Base-by-base conservation (phyloP, 2,329 filamentous ascomycete species). In the Leptodontidium sp. region DNA sequence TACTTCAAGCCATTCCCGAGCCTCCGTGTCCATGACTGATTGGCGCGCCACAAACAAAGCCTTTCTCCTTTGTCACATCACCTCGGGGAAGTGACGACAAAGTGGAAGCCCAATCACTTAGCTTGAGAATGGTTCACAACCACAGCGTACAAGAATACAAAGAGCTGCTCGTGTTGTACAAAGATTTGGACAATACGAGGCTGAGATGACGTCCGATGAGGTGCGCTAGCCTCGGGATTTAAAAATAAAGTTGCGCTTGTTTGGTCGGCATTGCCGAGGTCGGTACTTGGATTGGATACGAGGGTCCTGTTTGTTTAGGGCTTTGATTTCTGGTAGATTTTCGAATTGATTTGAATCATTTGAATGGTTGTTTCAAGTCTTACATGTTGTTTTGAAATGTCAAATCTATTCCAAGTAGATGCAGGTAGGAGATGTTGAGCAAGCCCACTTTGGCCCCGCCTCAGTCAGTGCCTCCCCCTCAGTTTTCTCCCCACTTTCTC, bases 171-270 rank as follows among this genome's bases (percentile, higher is more conserved):
- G 57, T 59, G 38, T 59, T 59, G 35, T 9, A 58, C 57, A 17
- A 43, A 11, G n/a, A 12, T 17, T 45, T 24, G 12, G 7, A 7
- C 11, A 40, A 43, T 59, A 43, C 35, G 21, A 59, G 57, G 35
- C 57, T 59, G 57, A 45, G 14, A 59, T 59, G 57, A 59, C 57
- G 57, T 59, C 57, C 21, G 57, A 29, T 55, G 52, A 26, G 26
- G 32, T 15, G 57, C 35, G 21, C 12, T 59, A 43, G 35, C n/a
- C 17, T 45, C 35, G 57, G 32, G 38, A 17, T 6, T 43, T 43
- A 38, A 58, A 58, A 58, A 58, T 58, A 43, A 21, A 58, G 11
- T 24, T 43, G 55, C 55, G 55, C 55, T 58, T 58, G 32, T 32
- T 8, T 21, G 35, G 35, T 58, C 55, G 9, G n/a, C 17, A 26